Evolutionary conservation across 176 grass and related monocot species (phyloP), one percentile per base, ranked within the genome.

Genomic region (Carex scoparia): DNA sequence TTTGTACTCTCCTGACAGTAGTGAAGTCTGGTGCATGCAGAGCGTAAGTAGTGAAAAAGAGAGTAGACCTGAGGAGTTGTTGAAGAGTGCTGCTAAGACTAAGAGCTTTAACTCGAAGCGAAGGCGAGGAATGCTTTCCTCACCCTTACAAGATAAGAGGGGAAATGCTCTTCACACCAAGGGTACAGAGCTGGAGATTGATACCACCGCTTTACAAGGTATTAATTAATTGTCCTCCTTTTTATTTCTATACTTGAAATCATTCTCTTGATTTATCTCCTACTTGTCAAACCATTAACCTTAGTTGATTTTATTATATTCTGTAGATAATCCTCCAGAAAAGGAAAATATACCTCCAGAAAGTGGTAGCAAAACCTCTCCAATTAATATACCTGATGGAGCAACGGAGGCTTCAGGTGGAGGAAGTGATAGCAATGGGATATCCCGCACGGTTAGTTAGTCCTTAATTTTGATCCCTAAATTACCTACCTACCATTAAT

Each of bases 11-110:
- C 31, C 80, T 85, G 83, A 85, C 91, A 54, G 89, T 46, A 46
- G 42, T 46, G 6, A 46, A 46, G 6, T 94, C 74, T 95, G 96
- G 96, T 93, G 81, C 40, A 90, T 89, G 51, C 88, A 88, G 73
- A 81, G 89, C 62, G 14, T 63, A 7, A 62, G 78, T 63, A 63
- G 79, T 23, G 69, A 48, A 35, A 42, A 42, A 42, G 95, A 93
- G 35, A 88, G 86, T 33, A 95, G 91, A 3, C 38, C 38, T 40
- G 38, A 40, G 38, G 38, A 40, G 38, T 40, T 40, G 38, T 40
- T 40, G 38, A 40, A 5, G 4, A 40, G 38, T 40, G 38, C 38
- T 40, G 38, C 38, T 40, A 40, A 40, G 38, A 40, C 38, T 40
- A 40, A 40, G 38, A 40, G 38, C 38, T 40, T 40, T 4, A 40